Base-by-base conservation (phyloP, 441 rosid species). In the Populus trichocarpa region DNA sequence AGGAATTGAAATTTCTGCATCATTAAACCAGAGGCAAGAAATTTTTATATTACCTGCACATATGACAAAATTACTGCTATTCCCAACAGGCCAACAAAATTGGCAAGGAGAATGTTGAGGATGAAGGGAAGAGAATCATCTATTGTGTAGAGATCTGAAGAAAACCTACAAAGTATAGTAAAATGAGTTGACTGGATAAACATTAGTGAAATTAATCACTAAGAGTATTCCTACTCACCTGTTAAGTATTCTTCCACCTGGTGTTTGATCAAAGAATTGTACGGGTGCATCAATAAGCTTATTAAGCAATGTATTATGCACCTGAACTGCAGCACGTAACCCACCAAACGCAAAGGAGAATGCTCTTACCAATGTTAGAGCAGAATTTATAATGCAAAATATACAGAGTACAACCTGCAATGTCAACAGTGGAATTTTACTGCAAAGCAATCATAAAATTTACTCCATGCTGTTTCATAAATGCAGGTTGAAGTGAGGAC, bases 111-210 rank as follows among this genome's bases (percentile, higher is more conserved):
- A 81, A 94, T 94, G 88, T 96, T 96, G 86, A 96, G 92, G 64
- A 96, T 92, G 81, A 96, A 96, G 30, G 99, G 99, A 73, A 96
- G 99, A 76, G 99, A 94, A 88, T 96, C 99, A 80, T 94, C 99
- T 73, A 96, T 94, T 36, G 95, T 93, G 84, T 93, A 96, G 36
- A 94, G 90, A 91, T 96, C 99, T n/a, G 99, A 94, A 46, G 99
- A 96, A 69, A 96, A 87, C 87, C 98, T 96, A 87, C 78, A 86
- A 22, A 75, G 67, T 16, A 81, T 33, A 79, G 74, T 33, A 70
- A 78, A 77, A 40, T 42, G 20, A 8, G 36, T 57, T 63, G 65
- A 69, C 65, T 50, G 65, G 69, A 78, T 70, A 69, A 76, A 81
- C 75, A 81, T 12, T 70, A 79, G 18, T 67, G 26, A 38, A 68